Percentiles rank a stretch among this genome's conserved stretches.
Evolutionary conservation across 371 early-diverging fungal genomes (phyloP).

Genomic region (Rhizopus stolonifer): DNA sequence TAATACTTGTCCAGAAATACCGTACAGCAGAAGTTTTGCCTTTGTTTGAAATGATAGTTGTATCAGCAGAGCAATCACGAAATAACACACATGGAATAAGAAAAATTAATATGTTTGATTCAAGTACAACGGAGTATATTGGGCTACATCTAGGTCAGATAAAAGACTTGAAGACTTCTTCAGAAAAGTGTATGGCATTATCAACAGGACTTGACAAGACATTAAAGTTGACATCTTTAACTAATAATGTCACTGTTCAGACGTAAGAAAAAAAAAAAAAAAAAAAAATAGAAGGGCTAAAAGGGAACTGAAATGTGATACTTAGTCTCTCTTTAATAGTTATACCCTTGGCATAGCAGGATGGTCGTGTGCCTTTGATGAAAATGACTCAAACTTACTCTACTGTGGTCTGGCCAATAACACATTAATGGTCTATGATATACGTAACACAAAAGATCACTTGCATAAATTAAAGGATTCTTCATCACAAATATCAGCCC

Average conservation of each 20-base stretch:
- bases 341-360: constrained; percentile 24
- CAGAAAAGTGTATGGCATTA: background rate
- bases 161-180: constrained; percentile 16
- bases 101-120: constrained; percentile 23
- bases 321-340: constrained; percentile 10
- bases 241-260: constrained; percentile 15
- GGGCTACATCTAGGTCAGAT: constrained; percentile 12
- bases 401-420: constrained; percentile 40
- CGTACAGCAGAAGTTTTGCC: constrained; percentile 13
- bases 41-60: constrained; percentile 1
- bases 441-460: constrained; percentile 33
- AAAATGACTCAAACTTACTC: constrained; percentile 20
- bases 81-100: constrained; percentile 12
- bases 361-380: constrained; percentile 38
- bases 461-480: constrained; percentile 2
- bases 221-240: constrained; percentile 17
- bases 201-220: constrained; percentile 26
- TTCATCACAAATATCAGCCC: background rate
- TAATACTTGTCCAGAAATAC: background rate
- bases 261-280: constrained; percentile 7
- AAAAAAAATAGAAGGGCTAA: background rate
- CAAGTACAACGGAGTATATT: constrained; percentile 19
- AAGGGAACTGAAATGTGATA: background rate
- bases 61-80: constrained; percentile 4
- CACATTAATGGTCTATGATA: constrained; percentile 33